These are phyloP conservation scores for Neofusicoccum cordaticola DNA, from an alignment of 2,329 filamentous ascomycete genomes.

Conservation along the genomic window DNA sequence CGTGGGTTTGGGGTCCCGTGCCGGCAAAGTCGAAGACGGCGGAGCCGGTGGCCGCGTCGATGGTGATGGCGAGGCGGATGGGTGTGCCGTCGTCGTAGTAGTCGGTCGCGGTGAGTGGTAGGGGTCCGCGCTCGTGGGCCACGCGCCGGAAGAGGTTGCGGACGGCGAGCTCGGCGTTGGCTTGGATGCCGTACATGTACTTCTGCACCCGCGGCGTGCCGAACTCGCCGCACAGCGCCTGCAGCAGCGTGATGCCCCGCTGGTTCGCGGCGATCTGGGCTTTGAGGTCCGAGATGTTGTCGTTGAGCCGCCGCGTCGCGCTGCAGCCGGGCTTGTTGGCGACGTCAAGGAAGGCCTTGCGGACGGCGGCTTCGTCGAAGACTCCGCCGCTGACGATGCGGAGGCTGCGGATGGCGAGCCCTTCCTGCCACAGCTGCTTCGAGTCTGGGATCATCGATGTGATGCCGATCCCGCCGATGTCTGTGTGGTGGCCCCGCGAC, in stretches of 20 bases:
- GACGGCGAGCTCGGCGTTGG: constrained; percentile 52
- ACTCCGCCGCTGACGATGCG: constrained; percentile 32
- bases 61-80: constrained; percentile 33
- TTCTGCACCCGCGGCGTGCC: constrained; percentile 35
- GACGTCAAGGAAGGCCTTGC: constrained; percentile 27
- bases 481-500: constrained; percentile 29
- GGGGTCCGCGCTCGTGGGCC: neutral
- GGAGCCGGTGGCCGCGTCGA: constrained; percentile 29
- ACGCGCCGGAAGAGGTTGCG: constrained; percentile 74
- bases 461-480: constrained; percentile 29
- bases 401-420: constrained; percentile 45
- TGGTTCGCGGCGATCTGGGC: constrained; percentile 35
- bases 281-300: constrained; percentile 38
- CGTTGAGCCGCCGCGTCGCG: constrained; percentile 30
- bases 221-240: constrained; percentile 36
- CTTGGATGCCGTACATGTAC: constrained; percentile 42
- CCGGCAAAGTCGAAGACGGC: constrained; percentile 40
- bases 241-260: constrained; percentile 35
- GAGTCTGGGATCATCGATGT: constrained; percentile 42
- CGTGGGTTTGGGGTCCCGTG: constrained; percentile 35
- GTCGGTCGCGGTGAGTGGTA: constrained; percentile 26
- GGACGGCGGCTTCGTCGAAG: constrained; percentile 36
- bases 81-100: constrained; percentile 40
- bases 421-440: constrained; percentile 48
- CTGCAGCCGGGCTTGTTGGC: constrained; percentile 31